A percentile compares a stretch with the other conserved stretches of the same genome.
phyloP scores from a whole-genome alignment of 2,329 filamentous ascomycete genomes.

The Colletotrichum cereale region DNA sequence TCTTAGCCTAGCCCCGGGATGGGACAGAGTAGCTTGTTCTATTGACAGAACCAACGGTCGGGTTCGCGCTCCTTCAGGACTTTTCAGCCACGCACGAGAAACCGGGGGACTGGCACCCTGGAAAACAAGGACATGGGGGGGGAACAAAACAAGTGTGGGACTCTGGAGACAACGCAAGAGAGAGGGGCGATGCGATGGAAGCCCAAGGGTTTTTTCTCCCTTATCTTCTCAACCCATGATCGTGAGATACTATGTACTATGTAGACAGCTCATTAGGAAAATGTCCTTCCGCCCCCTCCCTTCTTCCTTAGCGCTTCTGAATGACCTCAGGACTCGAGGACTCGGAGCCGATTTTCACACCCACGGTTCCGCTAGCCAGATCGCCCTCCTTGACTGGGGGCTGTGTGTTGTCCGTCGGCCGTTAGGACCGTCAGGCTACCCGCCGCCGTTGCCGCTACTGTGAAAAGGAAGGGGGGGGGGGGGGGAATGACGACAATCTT shows the following conservation, averaged over 20 bases:
- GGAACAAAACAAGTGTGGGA: not conserved
- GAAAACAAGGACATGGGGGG: not conserved
- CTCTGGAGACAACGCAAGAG: not conserved
- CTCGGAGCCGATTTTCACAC: not conserved
- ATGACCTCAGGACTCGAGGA: not conserved
- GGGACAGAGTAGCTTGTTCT: too few species aligned
- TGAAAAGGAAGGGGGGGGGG: not conserved
- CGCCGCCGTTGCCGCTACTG: not conserved
- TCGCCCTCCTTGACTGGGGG: not conserved
- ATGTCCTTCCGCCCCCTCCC: not conserved
- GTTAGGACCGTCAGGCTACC: not conserved
- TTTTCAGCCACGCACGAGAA: conserved; percentile 1
- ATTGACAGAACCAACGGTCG: not conserved
- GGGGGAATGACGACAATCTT: not conserved
- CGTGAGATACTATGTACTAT: too few species aligned
- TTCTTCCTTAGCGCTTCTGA: not conserved
- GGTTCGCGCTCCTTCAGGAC: not conserved
- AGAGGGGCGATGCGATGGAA: not conserved
- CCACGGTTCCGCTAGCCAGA: not conserved
- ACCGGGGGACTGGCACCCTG: not conserved
- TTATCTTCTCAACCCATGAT: too few species aligned
- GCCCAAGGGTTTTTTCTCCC: not conserved
- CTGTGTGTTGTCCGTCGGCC: not conserved
- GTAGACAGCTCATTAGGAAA: not conserved
- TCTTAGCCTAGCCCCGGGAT: conserved; percentile 11